phyloP scores from a whole-genome alignment of 768 basidiomycete genomes.

The Panus rudis region DNA sequence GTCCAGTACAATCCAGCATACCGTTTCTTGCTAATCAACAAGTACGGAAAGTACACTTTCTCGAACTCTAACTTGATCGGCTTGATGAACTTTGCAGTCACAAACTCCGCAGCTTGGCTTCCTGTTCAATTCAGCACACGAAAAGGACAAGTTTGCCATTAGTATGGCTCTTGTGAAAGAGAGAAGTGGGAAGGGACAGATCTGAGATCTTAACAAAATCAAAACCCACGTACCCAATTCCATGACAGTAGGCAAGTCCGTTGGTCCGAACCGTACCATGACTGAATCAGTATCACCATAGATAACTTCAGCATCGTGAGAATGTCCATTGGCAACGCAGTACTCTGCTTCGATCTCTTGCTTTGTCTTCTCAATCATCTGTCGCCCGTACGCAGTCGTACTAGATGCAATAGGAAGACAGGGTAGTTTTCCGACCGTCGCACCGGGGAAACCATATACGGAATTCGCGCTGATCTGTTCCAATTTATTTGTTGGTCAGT shows the following conservation, averaged over 20 bases:
- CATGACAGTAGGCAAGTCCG: conserved; percentile 85
- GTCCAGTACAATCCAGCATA: conserved; percentile 99
- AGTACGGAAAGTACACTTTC: conserved; percentile 97
- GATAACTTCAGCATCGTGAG: conserved; percentile 87
- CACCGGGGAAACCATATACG: conserved; percentile 98
- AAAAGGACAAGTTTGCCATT: conserved; percentile 1
- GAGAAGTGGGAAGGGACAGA: neutral
- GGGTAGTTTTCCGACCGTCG: conserved; percentile 93
- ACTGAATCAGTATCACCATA: conserved; percentile 99
- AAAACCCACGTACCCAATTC: conserved; percentile 54
- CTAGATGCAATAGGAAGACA: conserved; percentile 95
- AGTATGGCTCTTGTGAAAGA: conserved; percentile 1
- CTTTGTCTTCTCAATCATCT: conserved; percentile 98
- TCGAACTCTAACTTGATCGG: conserved; percentile 99
- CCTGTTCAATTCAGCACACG: conserved; percentile 46
- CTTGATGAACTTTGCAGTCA: conserved; percentile 84
- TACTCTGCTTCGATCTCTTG: conserved; percentile 91
- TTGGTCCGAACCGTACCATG: conserved; percentile 95
- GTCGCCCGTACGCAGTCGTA: conserved; percentile 91
- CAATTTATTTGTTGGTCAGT: neutral
- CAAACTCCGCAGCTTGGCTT: conserved; percentile 85
- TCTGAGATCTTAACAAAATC: neutral
- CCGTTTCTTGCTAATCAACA: conserved; percentile 97
- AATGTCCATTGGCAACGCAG: conserved; percentile 74
- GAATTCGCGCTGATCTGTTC: conserved; percentile 96